These are phyloP conservation scores for Taiwanofungus camphoratus DNA, from an alignment of 1,284 basidiomycete species.

Conservation along the genomic window DNA sequence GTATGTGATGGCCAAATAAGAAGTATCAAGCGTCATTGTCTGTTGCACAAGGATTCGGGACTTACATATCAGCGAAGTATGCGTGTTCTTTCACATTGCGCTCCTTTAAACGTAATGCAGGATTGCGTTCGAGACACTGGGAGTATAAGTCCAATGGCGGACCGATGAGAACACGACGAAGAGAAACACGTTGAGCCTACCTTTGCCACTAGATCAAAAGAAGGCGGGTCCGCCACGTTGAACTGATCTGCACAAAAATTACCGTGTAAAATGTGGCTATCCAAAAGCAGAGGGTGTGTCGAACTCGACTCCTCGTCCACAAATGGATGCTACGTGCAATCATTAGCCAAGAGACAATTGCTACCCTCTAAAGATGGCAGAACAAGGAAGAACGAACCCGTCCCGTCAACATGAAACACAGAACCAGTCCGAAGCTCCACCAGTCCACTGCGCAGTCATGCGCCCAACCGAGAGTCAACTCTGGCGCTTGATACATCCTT, in stretches of 20 bases:
- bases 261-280: slow-evolving; percentile 23
- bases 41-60: slow-evolving; percentile 6
- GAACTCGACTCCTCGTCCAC: slow-evolving; percentile 15
- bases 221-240: slow-evolving; percentile 21
- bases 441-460: slow-evolving; percentile 77
- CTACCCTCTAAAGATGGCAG: not conserved
- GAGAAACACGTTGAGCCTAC: slow-evolving; percentile 27
- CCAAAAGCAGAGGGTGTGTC: slow-evolving; percentile 17
- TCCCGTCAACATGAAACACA: slow-evolving; percentile 66
- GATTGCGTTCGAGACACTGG: slow-evolving; percentile 54
- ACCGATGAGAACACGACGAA: not conserved
- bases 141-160: too few relatives aligned
- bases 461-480: slow-evolving; percentile 64
- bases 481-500: slow-evolving; percentile 62
- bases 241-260: slow-evolving; percentile 11
- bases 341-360: not conserved
- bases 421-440: slow-evolving; percentile 75
- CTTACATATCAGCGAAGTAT: slow-evolving; percentile 44
- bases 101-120: slow-evolving; percentile 36
- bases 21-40: not conserved
- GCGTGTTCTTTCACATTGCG: slow-evolving; percentile 36
- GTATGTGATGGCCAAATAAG: too few relatives aligned
- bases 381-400: slow-evolving; percentile 35
- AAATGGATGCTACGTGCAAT: slow-evolving; percentile 32
- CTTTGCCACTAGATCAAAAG: slow-evolving; percentile 22